phyloP scores from a whole-genome alignment of 768 basidiomycete species.

The Saitozyma podzolica region DNA sequence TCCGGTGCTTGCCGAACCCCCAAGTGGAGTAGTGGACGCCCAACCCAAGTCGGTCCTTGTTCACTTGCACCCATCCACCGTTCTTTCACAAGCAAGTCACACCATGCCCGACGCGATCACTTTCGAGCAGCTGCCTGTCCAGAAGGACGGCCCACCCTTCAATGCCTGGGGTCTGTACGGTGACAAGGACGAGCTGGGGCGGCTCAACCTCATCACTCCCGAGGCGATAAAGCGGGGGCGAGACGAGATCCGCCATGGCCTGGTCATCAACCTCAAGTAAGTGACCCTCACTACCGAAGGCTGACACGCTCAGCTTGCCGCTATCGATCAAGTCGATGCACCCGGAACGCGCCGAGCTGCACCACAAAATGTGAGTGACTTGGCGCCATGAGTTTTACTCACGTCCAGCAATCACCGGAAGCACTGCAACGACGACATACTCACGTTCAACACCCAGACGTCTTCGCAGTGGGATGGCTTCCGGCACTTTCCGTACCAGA shows the following conservation, averaged over 20 bases:
- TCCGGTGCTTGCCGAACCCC: too few species aligned
- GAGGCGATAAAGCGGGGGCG: conserved; percentile 8
- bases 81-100: background rate
- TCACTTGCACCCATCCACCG: too few species aligned
- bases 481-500: conserved; percentile 25
- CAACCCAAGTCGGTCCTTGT: too few species aligned
- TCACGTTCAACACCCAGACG: conserved; percentile 17
- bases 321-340: conserved; percentile 5
- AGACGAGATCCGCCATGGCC: conserved; percentile 13
- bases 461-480: conserved; percentile 25
- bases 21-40: too few species aligned
- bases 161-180: conserved; percentile 27
- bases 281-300: background rate
- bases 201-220: conserved; percentile 18
- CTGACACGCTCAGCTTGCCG: conserved; percentile 6
- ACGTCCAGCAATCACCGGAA: conserved; percentile 10
- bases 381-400: background rate
- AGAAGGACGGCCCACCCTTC: conserved; percentile 11
- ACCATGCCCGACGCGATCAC: background rate
- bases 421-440: conserved; percentile 13
- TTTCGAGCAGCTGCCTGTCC: conserved; percentile 6
- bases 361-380: conserved; percentile 8
- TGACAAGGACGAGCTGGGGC: conserved; percentile 13
- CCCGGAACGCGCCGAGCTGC: conserved; percentile 4
- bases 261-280: conserved; percentile 32